Conservation (phyloP, 2,329 filamentous ascomycete genomes). For the Didymella lethalis region DNA sequence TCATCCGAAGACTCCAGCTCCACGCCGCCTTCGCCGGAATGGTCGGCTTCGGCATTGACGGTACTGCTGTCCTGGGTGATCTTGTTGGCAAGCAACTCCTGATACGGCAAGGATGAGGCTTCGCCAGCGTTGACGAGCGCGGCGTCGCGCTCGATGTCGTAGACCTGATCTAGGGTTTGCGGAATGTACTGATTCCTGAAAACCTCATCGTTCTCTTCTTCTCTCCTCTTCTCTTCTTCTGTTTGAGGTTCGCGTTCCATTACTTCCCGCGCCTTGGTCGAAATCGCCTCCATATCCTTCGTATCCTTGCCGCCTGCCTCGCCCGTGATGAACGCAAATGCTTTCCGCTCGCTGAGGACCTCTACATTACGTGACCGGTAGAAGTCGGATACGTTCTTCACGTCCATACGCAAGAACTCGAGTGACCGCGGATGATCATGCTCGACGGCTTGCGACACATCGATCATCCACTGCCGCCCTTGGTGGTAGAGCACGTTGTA, state of each 20-base stretch:
- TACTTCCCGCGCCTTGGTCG: slow-evolving; percentile 69
- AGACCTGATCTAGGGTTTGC: slow-evolving; percentile 93
- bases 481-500: slow-evolving; percentile 96
- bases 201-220: slow-evolving; percentile 83
- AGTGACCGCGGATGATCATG: slow-evolving; percentile 92
- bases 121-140: slow-evolving; percentile 77
- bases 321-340: slow-evolving; percentile 83
- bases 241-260: slow-evolving; percentile 64
- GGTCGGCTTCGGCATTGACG: not conserved
- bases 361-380: slow-evolving; percentile 88
- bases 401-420: slow-evolving; percentile 96
- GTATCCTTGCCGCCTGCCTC: slow-evolving; percentile 59
- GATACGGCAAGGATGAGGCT: slow-evolving; percentile 82
- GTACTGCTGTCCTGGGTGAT: slow-evolving; percentile 54
- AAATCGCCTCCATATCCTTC: slow-evolving; percentile 69
- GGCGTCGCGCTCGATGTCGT: slow-evolving; percentile 91
- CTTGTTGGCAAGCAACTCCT: slow-evolving; percentile 79
- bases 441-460: slow-evolving; percentile 97
- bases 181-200: slow-evolving; percentile 97
- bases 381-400: slow-evolving; percentile 95
- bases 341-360: slow-evolving; percentile 76
- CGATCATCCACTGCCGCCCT: slow-evolving; percentile 86
- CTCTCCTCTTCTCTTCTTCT: slow-evolving; percentile 59
- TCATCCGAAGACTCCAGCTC: slow-evolving; percentile 27
- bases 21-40: slow-evolving; percentile 6